Evolutionary conservation across 352 stramenopile species (phyloP).

Genomic region (Phytophthora hibernalis): DNA sequence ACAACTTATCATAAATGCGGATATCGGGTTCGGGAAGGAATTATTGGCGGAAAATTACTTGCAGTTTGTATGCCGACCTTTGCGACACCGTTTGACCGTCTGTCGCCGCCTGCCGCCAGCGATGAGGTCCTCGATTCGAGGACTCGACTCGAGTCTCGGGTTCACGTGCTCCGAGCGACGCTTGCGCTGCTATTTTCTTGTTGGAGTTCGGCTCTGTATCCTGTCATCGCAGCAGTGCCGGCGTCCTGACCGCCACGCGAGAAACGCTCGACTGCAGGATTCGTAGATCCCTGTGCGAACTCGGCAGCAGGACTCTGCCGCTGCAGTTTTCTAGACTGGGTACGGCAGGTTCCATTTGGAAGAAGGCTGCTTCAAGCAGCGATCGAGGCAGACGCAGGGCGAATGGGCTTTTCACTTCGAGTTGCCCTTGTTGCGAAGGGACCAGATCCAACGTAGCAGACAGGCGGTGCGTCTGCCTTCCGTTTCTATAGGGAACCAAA

Average conservation of each 20-base stretch:
- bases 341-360: neutral
- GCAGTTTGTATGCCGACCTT: conserved; percentile 5
- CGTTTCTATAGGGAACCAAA: neutral
- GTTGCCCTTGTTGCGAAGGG: conserved; percentile 8
- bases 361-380: too few species aligned
- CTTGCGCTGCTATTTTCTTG: too few species aligned
- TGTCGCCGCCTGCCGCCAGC: neutral
- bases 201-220: too few species aligned
- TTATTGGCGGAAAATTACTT: conserved; percentile 20
- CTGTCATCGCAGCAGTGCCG: too few species aligned
- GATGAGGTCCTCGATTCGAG: too few species aligned
- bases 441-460: conserved; percentile 1
- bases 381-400: conserved; percentile 13
- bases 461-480: conserved; percentile 11
- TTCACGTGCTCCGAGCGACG: too few species aligned
- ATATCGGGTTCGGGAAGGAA: conserved; percentile 5
- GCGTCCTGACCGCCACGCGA: too few species aligned
- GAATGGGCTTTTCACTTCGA: neutral
- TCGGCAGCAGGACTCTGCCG: neutral
- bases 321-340: too few species aligned
- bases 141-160: too few species aligned
- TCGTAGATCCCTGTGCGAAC: too few species aligned
- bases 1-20: neutral
- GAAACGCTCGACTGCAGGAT: too few species aligned
- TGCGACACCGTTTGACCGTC: conserved; percentile 18